Base-by-base conservation (phyloP, 148 eudicot species). In the Diospyros lotus region DNA sequence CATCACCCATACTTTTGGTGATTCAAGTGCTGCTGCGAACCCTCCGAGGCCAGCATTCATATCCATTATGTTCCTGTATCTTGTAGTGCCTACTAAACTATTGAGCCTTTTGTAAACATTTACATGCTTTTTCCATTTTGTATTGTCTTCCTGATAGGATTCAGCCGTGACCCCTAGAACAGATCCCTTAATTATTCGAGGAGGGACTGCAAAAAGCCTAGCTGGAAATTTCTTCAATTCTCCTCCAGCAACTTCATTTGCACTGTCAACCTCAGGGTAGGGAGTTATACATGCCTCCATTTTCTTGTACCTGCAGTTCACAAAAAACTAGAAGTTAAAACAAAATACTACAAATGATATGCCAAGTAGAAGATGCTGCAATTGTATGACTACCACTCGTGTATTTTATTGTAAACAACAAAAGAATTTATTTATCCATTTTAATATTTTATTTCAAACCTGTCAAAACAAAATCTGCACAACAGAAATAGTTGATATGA, bases 21-120 rank as follows among this genome's bases (percentile, higher is more conserved):
- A 88, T 52, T 85, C 87, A 58, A 92, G 81, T 60, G 93, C 94
- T 6, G 97, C 94, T 28, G 92, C 94, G 79, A 92, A 92, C 55
- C 97, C 86, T 54, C 97, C 97, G 9, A 92, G 84, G 72, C 85
- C 97, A 1, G 93, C 91, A 66, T 87, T 89, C 93, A 91, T 91
- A 81, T 91, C 97, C 97, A 91, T 92, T 46, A 88, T 92, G 81
- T 92, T 92, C 53, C 88, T 87, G 71, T 85, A 92, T 72, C 90
- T 79, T 62, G 87, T 66, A 18, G 90, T 58, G 73, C 87, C 93
- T 62, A 91, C 73, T 69, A 87, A 65, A 15, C 71, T 85, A 64
- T 76, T 89, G 66, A 84, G 79, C 82, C 74, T 87, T 74, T 85
- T 87, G 80, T 91, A 91, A 52, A 84, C 82, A 67, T 70, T 80